phyloP scores from a whole-genome alignment of 108 stramenopile genomes.

The Fistulifera solaris region DNA sequence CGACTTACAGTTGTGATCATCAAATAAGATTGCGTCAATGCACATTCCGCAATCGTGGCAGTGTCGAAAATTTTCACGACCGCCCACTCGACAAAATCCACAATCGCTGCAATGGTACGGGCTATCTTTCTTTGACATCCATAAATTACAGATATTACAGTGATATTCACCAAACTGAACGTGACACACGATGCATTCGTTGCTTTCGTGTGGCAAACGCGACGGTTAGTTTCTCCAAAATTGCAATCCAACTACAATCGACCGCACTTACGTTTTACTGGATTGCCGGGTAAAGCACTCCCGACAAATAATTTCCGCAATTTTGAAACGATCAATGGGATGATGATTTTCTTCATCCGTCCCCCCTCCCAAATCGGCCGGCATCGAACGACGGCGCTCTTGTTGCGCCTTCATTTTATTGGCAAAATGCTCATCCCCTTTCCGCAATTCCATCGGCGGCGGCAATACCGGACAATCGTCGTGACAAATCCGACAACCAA shows the following conservation, averaged over 20 bases:
- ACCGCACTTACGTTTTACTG: slow-evolving; percentile 57
- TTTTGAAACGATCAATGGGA: slow-evolving; percentile 69
- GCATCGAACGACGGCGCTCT: slow-evolving; percentile 25
- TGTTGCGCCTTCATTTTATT: slow-evolving; percentile 13
- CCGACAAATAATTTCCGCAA: slow-evolving; percentile 75
- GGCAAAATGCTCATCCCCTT: background rate
- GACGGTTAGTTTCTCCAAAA: background rate
- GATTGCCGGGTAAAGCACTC: slow-evolving; percentile 70
- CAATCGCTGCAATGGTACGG: slow-evolving; percentile 81
- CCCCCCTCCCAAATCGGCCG: slow-evolving; percentile 13
- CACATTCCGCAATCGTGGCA: slow-evolving; percentile 87
- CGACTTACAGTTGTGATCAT: slow-evolving; percentile 71
- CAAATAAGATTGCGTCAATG: slow-evolving; percentile 60
- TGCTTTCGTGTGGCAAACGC: slow-evolving; percentile 16
- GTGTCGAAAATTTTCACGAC: slow-evolving; percentile 75
- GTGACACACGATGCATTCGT: slow-evolving; percentile 64
- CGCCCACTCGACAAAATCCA: slow-evolving; percentile 85
- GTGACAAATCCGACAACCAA: slow-evolving; percentile 87
- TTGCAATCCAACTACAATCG: background rate
- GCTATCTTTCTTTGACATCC: slow-evolving; percentile 74
- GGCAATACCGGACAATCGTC: slow-evolving; percentile 72
- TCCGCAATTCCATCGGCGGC: slow-evolving; percentile 29
- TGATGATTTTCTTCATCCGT: slow-evolving; percentile 67
- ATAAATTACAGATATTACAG: slow-evolving; percentile 77
- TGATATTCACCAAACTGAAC: slow-evolving; percentile 78